Evolutionary conservation across 345 rosid genomes (phyloP), one percentile per base, ranked within the genome.

Genomic region (Brassica carinata): DNA sequence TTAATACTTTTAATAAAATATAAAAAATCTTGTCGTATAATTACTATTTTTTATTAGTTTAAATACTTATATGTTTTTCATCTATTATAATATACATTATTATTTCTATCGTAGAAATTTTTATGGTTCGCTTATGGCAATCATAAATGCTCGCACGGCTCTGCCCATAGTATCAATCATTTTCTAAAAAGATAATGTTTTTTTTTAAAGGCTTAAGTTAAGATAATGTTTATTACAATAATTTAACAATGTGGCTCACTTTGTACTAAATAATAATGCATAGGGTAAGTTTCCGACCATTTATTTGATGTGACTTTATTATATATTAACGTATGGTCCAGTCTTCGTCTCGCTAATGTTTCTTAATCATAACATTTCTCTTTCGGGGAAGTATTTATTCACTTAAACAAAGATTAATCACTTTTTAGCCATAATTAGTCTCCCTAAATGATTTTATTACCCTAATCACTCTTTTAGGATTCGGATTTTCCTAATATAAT

Each of bases 301-400:
- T 38, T 36, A 67, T 1, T 2, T 65, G 65, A 67, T 55, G 67
- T 38, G 66, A 75, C 51, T 66, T 48, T 8, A 33, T 31, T 51
- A 29, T 53, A 58, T 26, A 26, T 30, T 67, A 38, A 67, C 27
- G 18, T 27, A 69, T 62, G 45, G 30, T 69, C 80, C 74, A 67
- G 11, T 9, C 45, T 5, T 48, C 30, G 34, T 34, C 34, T 79
- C 7, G 64, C 18, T 66, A 38, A 65, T 38, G 53, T 72, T 8
- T 64, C 58, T 55, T 36, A 53, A 71, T 78, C 72, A 77, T 71
- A 45, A n/a, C 17, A 23, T 23, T 70, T 71, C 67, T 38, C 72
- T 64, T 78, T 55, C 19, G 58, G 45, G 67, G 7, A 65, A 9
- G 33, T 34, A 18, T 62, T 62, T 19, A 11, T 33, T 33, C 33